Conservation (phyloP, 2,329 filamentous ascomycete species). For the Colletotrichum brevisporum region DNA sequence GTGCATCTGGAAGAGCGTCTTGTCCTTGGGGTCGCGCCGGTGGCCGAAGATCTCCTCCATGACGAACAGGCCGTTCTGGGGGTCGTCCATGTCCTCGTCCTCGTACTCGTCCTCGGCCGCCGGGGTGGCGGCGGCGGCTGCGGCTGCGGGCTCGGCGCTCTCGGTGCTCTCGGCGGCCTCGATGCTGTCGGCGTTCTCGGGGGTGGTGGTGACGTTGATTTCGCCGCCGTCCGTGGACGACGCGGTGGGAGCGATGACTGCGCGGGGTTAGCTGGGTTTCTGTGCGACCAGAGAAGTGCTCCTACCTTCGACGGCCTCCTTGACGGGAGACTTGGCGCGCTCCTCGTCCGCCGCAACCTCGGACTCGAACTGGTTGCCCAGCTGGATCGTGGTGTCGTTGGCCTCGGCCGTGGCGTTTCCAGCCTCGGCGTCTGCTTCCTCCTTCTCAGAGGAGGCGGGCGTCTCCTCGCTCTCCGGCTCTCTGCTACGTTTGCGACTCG, state of each 20-base stretch:
- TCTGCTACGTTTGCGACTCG: slow-evolving; percentile 34
- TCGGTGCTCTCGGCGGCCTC: slow-evolving; percentile 29
- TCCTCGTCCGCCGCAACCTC: slow-evolving; percentile 14
- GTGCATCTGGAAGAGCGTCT: slow-evolving; percentile 47
- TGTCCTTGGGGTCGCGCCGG: slow-evolving; percentile 33
- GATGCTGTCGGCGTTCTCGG: not conserved
- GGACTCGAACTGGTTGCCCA: slow-evolving; percentile 25
- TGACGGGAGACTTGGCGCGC: slow-evolving; percentile 27
- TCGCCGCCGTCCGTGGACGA: slow-evolving; percentile 12
- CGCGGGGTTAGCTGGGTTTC: not conserved
- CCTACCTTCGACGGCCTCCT: slow-evolving; percentile 21
- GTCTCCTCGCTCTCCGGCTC: slow-evolving; percentile 25
- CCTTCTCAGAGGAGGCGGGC: not conserved
- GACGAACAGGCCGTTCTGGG: slow-evolving; percentile 21
- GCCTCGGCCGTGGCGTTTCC: slow-evolving; percentile 3
- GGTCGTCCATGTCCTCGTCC: slow-evolving; percentile 25
- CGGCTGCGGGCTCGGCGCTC: not conserved
- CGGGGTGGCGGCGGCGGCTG: not conserved
- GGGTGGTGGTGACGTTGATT: slow-evolving; percentile 30
- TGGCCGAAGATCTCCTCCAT: slow-evolving; percentile 35
- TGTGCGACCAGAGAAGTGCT: too few species aligned
- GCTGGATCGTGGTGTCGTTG: slow-evolving; percentile 22
- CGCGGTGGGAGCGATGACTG: slow-evolving; percentile 1
- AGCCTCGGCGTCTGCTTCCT: not conserved
- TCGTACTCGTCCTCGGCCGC: slow-evolving; percentile 11